Conservation (phyloP, 768 basidiomycete genomes). For the Lentinula edodes region DNA sequence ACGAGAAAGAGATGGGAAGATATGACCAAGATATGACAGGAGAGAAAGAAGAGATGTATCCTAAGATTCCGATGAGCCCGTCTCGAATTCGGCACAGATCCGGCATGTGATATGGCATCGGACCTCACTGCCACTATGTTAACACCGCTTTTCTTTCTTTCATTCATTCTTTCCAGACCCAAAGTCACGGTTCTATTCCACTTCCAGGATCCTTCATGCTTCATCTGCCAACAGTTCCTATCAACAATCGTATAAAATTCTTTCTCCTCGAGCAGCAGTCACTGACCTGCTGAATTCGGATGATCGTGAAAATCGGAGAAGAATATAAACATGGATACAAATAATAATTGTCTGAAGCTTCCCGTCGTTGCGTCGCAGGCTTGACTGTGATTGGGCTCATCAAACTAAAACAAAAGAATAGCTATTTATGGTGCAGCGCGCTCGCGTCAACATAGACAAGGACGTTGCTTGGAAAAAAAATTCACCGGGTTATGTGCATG, state of each 20-base stretch:
- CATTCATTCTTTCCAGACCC: too few species aligned
- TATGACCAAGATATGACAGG: neutral
- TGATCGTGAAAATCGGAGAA: neutral
- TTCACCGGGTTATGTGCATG: too few species aligned
- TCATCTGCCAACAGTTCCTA: too few species aligned
- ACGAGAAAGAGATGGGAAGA: neutral
- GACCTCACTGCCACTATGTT: neutral
- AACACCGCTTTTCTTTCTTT: neutral
- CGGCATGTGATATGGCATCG: neutral
- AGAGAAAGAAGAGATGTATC: neutral
- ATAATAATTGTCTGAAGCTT: neutral
- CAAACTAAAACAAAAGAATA: neutral
- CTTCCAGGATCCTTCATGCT: too few species aligned
- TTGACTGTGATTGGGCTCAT: neutral
- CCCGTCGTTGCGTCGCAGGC: neutral
- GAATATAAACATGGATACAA: neutral
- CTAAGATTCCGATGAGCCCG: neutral
- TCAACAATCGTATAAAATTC: too few species aligned
- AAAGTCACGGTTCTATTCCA: too few species aligned
- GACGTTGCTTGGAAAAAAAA: too few species aligned
- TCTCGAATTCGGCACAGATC: neutral
- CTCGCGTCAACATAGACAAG: neutral
- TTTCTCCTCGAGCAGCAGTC: neutral
- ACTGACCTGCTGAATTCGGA: neutral
- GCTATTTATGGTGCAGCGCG: neutral